Conservation (phyloP, 306 rosid species). For the Chamaecrista fasciculata region DNA sequence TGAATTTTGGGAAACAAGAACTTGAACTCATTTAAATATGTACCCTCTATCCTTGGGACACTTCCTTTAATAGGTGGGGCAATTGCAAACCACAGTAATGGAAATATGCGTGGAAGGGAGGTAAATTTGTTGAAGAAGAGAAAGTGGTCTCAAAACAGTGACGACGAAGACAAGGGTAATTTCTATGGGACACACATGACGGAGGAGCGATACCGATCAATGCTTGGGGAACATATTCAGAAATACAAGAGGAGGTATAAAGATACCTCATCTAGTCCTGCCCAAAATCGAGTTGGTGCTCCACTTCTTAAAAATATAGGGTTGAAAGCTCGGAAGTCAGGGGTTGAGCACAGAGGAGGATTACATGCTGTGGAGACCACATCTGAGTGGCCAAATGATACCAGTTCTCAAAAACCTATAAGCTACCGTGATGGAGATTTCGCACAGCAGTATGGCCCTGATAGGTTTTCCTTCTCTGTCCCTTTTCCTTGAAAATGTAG, state of each 20-base stretch:
- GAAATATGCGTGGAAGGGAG: constrained; percentile 59
- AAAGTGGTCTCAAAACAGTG: constrained; percentile 62
- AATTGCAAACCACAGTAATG: constrained; percentile 52
- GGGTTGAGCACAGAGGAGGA: constrained; percentile 60
- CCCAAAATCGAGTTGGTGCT: constrained; percentile 44
- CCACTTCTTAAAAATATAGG: constrained; percentile 46
- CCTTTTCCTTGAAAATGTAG: constrained; percentile 21
- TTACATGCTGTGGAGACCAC: constrained; percentile 53
- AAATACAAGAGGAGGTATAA: constrained; percentile 84
- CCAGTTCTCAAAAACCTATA: constrained; percentile 53
- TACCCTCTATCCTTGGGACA: constrained; percentile 31
- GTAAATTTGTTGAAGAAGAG: constrained; percentile 53
- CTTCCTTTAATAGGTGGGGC: constrained; percentile 54
- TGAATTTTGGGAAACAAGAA: constrained; percentile 20
- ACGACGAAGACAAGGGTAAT: constrained; percentile 60
- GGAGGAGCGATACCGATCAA: constrained; percentile 82
- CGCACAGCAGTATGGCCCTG: constrained; percentile 35
- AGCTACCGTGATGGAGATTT: constrained; percentile 52
- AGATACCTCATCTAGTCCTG: constrained; percentile 64
- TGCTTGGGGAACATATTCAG: constrained; percentile 95
- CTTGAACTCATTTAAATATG: constrained; percentile 21
- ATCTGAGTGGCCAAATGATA: constrained; percentile 66
- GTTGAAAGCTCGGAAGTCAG: constrained; percentile 56
- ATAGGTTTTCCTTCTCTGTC: constrained; percentile 58
- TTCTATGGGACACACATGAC: constrained; percentile 54